phyloP scores from a whole-genome alignment of 331 rosid genomes.

The Quercus lobata region DNA sequence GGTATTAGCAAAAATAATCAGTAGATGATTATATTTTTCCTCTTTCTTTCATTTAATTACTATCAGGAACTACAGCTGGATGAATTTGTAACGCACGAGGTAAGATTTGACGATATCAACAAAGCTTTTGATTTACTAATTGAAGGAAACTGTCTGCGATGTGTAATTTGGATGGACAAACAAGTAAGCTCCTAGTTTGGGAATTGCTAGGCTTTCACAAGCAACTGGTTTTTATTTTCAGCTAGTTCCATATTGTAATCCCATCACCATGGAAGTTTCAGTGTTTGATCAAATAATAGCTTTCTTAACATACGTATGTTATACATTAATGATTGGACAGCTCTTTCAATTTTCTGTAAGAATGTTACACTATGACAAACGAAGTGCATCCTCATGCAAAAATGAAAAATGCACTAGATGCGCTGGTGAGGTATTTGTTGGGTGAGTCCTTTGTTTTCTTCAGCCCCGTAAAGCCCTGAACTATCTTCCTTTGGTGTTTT shows the following conservation, averaged over 20 bases:
- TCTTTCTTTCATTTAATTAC: not conserved
- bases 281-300: not conserved
- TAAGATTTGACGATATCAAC: constrained; percentile 65
- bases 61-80: constrained; percentile 50
- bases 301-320: not conserved
- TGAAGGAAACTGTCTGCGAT: constrained; percentile 57
- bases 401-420: constrained; percentile 68
- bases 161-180: constrained; percentile 75
- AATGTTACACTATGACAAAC: not conserved
- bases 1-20: not conserved
- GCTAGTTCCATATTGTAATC: not conserved
- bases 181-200: not conserved
- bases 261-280: not conserved
- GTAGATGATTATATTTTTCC: not conserved
- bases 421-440: constrained; percentile 53
- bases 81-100: constrained; percentile 68
- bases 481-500: constrained; percentile 46
- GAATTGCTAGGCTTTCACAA: not conserved
- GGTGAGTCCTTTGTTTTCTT: constrained; percentile 37
- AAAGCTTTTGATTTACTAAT: constrained; percentile 64
- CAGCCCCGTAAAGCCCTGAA: constrained; percentile 57
- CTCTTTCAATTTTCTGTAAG: not conserved
- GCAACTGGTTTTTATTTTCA: not conserved
- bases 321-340: not conserved
- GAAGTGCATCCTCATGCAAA: constrained; percentile 13